phyloP scores from a whole-genome alignment of 768 basidiomycete species.

The Pleurotus citrinopileatus region DNA sequence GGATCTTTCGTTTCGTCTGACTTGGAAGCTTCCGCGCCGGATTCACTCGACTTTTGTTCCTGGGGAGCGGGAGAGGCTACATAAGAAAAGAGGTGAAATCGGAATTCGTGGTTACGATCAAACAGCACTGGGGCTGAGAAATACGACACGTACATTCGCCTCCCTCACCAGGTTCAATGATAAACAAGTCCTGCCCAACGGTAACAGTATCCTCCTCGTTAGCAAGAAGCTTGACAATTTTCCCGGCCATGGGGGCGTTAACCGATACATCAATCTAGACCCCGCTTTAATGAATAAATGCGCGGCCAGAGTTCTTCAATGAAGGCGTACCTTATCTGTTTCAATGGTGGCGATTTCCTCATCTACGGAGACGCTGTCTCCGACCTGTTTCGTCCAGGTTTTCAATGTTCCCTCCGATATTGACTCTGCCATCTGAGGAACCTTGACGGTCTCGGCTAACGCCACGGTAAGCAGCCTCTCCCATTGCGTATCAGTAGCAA shows the following conservation, averaged over 20 bases:
- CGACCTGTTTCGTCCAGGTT: conserved; percentile 90
- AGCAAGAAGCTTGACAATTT: conserved; percentile 81
- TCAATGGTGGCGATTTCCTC: conserved; percentile 98
- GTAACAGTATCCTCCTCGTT: conserved; percentile 92
- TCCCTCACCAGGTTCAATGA: conserved; percentile 79
- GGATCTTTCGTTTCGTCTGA: conserved; percentile 35
- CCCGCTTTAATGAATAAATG: conserved; percentile 8
- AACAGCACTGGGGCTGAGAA: background rate
- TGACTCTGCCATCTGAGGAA: conserved; percentile 97
- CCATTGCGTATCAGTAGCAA: background rate
- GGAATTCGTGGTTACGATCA: background rate
- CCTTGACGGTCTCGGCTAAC: conserved; percentile 87
- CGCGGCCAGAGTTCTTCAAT: background rate
- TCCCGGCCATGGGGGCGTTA: conserved; percentile 87
- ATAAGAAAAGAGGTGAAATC: conserved; percentile 13
- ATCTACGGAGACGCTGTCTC: conserved; percentile 86
- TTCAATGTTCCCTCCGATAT: conserved; percentile 97
- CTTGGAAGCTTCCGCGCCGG: conserved; percentile 12
- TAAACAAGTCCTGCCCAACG: conserved; percentile 93
- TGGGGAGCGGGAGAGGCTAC: conserved; percentile 32
- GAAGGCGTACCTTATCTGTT: conserved; percentile 85
- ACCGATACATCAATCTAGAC: conserved; percentile 93
- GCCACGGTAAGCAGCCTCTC: background rate
- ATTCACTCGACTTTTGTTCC: conserved; percentile 22
- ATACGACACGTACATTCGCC: conserved; percentile 39